Percentiles rank a stretch among this genome's conserved stretches.
Evolutionary conservation across 2,329 filamentous ascomycete genomes (phyloP).

Genomic region (Thielaviopsis cerberus): DNA sequence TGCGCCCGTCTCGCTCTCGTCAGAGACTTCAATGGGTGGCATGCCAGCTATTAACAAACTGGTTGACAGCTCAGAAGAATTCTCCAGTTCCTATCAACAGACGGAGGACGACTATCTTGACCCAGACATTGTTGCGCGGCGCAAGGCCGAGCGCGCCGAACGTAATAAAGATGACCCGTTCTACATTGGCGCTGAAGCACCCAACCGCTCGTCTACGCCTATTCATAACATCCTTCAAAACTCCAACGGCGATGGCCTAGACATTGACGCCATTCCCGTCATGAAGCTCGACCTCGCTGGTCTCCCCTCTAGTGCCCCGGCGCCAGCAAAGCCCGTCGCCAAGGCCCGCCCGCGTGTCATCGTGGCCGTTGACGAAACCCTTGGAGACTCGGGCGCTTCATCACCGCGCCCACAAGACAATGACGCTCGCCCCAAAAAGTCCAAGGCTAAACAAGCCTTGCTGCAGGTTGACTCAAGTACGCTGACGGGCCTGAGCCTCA

Average conservation of each 20-base stretch:
- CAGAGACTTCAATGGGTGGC: slow-evolving; percentile 22
- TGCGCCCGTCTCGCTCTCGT: slow-evolving; percentile 26
- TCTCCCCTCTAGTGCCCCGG: slow-evolving; percentile 14
- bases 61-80: slow-evolving; percentile 25
- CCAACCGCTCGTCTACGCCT: slow-evolving; percentile 49
- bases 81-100: slow-evolving; percentile 34
- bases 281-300: slow-evolving; percentile 68
- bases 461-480: slow-evolving; percentile 77
- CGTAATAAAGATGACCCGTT: slow-evolving; percentile 87
- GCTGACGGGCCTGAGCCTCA: slow-evolving; percentile 53
- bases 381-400: slow-evolving; percentile 34
- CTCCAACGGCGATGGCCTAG: slow-evolving; percentile 59
- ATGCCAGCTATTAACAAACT: slow-evolving; percentile 36
- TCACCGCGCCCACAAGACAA: slow-evolving; percentile 32
- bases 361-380: slow-evolving; percentile 55
- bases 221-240: slow-evolving; percentile 58
- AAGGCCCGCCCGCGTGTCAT: slow-evolving; percentile 42
- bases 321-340: slow-evolving; percentile 19
- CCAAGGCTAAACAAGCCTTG: slow-evolving; percentile 37
- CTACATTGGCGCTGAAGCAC: slow-evolving; percentile 48
- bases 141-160: slow-evolving; percentile 59
- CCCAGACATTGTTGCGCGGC: slow-evolving; percentile 52
- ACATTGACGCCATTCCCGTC: slow-evolving; percentile 89
- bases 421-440: slow-evolving; percentile 31
- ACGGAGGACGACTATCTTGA: slow-evolving; percentile 52